Evolutionary conservation across 1,284 basidiomycete species (phyloP).

Genomic region (Calocybe gambosa): DNA sequence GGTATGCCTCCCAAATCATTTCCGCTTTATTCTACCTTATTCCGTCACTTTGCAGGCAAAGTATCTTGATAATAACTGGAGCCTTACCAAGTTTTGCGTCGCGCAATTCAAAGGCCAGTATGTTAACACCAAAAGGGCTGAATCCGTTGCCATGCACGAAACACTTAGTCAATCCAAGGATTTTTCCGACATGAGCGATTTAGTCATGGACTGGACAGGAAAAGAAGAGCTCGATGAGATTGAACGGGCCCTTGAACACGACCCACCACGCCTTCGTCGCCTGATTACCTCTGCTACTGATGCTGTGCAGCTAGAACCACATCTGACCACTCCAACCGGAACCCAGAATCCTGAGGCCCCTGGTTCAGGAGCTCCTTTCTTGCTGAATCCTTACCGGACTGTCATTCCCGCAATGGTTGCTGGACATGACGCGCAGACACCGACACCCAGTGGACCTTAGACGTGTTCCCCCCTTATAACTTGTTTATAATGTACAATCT

Average conservation of each 20-base stretch:
- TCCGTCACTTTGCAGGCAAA: slow-evolving; percentile 33
- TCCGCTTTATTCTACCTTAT: background rate
- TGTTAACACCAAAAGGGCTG: slow-evolving; percentile 46
- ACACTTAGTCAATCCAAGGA: slow-evolving; percentile 58
- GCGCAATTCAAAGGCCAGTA: slow-evolving; percentile 70
- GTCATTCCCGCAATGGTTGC: slow-evolving; percentile 30
- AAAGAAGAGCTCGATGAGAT: slow-evolving; percentile 55
- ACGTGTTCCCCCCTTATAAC: background rate
- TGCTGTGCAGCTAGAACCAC: slow-evolving; percentile 7
- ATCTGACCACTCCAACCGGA: slow-evolving; percentile 31
- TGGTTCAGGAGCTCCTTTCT: slow-evolving; percentile 34
- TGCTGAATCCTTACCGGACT: slow-evolving; percentile 23
- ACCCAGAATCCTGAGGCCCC: slow-evolving; percentile 44
- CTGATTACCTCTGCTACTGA: slow-evolving; percentile 19
- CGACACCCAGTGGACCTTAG: slow-evolving; percentile 28
- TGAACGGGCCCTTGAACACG: slow-evolving; percentile 43
- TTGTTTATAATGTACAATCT: background rate
- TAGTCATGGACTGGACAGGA: slow-evolving; percentile 58
- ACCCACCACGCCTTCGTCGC: slow-evolving; percentile 30
- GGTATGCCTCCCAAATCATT: slow-evolving; percentile 36
- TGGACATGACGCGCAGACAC: slow-evolving; percentile 38
- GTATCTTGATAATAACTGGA: slow-evolving; percentile 76
- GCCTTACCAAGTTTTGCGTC: slow-evolving; percentile 90
- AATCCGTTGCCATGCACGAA: slow-evolving; percentile 53
- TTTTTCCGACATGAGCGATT: slow-evolving; percentile 53